Conservation (phyloP, 192 early-diverging fungal genomes). For the Geranomyces variabilis region DNA sequence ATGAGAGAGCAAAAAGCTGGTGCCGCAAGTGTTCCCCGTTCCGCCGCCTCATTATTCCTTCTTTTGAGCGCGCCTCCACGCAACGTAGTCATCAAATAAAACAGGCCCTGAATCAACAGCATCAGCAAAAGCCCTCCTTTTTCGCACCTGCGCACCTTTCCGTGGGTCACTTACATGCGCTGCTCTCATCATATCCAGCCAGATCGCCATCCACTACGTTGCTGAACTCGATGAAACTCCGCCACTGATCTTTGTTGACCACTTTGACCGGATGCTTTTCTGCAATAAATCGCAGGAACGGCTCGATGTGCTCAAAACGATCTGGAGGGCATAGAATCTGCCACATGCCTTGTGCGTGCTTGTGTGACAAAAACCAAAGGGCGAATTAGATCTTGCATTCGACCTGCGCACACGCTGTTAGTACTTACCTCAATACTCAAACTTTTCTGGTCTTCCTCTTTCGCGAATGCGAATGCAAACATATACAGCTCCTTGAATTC, state of each 20-base stretch:
- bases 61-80: slow-evolving; percentile 48
- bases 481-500: slow-evolving; percentile 65
- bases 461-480: slow-evolving; percentile 66
- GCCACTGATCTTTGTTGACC: slow-evolving; percentile 72
- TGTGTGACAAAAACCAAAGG: not conserved
- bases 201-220: slow-evolving; percentile 52
- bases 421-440: slow-evolving; percentile 58
- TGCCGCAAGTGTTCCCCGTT: not conserved
- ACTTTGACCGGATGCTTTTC: slow-evolving; percentile 55
- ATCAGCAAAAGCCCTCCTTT: not conserved
- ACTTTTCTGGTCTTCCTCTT: slow-evolving; percentile 63
- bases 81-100: slow-evolving; percentile 69
- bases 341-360: slow-evolving; percentile 55
- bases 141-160: too few species aligned
- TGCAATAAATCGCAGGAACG: slow-evolving; percentile 57
- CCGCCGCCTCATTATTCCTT: slow-evolving; percentile 9
- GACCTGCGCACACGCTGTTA: too few species aligned
- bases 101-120: slow-evolving; percentile 59
- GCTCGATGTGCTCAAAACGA: slow-evolving; percentile 44
- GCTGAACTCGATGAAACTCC: slow-evolving; percentile 65
- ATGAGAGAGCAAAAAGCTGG: not conserved
- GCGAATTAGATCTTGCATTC: too few species aligned
- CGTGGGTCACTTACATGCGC: slow-evolving; percentile 64
- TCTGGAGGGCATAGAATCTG: slow-evolving; percentile 49
- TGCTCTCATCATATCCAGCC: slow-evolving; percentile 59